Base-by-base conservation (phyloP, 352 stramenopile genomes). In the Poterioochromonas sp. region DNA sequence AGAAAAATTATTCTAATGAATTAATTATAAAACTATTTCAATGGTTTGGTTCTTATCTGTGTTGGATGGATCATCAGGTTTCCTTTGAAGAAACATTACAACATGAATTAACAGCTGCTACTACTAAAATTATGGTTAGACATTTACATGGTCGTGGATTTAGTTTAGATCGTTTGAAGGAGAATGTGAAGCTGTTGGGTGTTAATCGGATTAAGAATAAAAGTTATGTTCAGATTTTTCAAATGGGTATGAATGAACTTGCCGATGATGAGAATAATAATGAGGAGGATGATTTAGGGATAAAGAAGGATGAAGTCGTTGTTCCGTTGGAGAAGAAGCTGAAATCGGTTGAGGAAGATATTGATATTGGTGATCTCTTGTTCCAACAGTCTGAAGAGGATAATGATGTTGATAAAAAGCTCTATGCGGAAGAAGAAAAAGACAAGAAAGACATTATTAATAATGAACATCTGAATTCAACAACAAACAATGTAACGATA, bases 401-500 rank as follows among this genome's bases (percentile, higher is more conserved):
- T n/a, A n/a, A n/a, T n/a, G n/a, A n/a, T n/a, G n/a, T n/a, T n/a
- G n/a, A n/a, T n/a, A n/a, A n/a, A n/a, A n/a, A n/a, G n/a, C n/a
- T n/a, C n/a, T n/a, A n/a, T n/a, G n/a, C n/a, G n/a, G n/a, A n/a
- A n/a, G n/a, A n/a, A 58, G 26, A 26, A 26, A 15, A 26, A 58
- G 15, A 26, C 15, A 58, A 26, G 47, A 26, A 58, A 58, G 15
- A 15, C 47, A 58, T 26, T 58, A 26, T 26, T 58, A 58, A 58
- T 58, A 26, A 58, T 58, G 47, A 58, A 58, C 15, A 58, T 58
- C 47, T 26, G 76, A 37, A 85, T 90, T 79, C 85, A 95, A 82
- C 85, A 93, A 81, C 80, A 60, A 81, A 26, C 26, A 26, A 26
- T 26, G 15, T 58, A 15, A 58, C 47, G 47, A 15, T 15, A 26